Base-by-base conservation (phyloP, 1,284 basidiomycete genomes). In the Erythrobasidium hasegawianum region DNA sequence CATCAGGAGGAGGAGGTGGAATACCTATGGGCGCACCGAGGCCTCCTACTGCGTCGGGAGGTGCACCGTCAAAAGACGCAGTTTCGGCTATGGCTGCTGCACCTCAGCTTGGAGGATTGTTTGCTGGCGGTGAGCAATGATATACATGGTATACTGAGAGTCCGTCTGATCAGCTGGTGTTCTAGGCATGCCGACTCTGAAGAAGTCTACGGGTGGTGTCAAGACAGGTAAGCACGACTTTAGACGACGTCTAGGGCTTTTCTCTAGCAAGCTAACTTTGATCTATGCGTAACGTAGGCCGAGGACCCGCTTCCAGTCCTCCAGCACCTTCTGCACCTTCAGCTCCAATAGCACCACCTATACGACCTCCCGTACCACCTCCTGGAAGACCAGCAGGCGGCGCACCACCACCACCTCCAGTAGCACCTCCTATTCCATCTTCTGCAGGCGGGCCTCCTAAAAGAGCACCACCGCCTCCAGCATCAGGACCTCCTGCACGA, bases 101-200 rank as follows among this genome's bases (percentile, higher is more conserved):
- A 20, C 61, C 61, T 14, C 61, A 64, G 54, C 54, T 64, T 1
- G 61, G 61, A n/a, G 61, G 61, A 11, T 39, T 64, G 24, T 64
- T 64, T 27, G 61, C 61, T 45, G 61, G 61, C 33, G 33, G 33
- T 33, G 33, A 33, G 33, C 11, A 33, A 5, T 33, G 4, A n/a
- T n/a, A n/a, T n/a, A n/a, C n/a, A n/a, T n/a, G n/a, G 33, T 33
- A 33, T 33, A 11, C 33, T 33, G 33, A 33, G 33, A 33, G 11
- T n/a, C n/a, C n/a, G n/a, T n/a, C n/a, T n/a, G n/a, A n/a, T n/a
- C n/a, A n/a, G n/a, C n/a, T n/a, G n/a, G n/a, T n/a, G n/a, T 33
- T 33, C 5, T 11, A 41, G 61, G 61, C 18, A 64, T 64, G 61
- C 61, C 61, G 11, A 64, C 20, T 1, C 27, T 64, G 16, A 64